Base-by-base conservation (phyloP, 83 land plant genomes). In the Thuja plicata region DNA sequence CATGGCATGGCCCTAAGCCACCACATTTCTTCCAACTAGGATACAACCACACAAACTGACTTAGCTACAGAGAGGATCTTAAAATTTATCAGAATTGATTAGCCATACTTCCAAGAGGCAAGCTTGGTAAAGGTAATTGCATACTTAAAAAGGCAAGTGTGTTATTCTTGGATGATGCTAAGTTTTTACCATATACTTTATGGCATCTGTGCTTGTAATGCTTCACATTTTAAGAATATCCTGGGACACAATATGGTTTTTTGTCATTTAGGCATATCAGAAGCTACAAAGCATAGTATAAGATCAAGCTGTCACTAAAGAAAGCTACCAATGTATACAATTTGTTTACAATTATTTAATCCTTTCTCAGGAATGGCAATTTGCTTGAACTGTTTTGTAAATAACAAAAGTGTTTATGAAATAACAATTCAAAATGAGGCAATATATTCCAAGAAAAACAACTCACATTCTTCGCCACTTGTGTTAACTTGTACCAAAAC, bases 391-490 rank as follows among this genome's bases (percentile, higher is more conserved):
- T 52, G 32, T 50, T 55, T 24, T 85, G 57, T 50, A 32, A 35
- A 85, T 85, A 2, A 27, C 87, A 52, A 85, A n/a, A 55, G 27
- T 52, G 52, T 66, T n/a, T 50, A 19, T 30, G 88, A 89, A 76
- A 54, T 41, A 84, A 82, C 9, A 40, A 24, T 83, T 30, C 30
- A 86, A 76, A 76, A 91, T 70, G 10, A 40, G 17, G 88, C 11
- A 3, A 89, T 55, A n/a, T 19, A 10, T 87, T 37, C 32, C 34
- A 55, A 43, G 27, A 8, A 40, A 71, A 3, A 35, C 38, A 48
- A 92, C 99, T 93, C 89, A 98, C 99, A 98, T 87, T 92, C 93
- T 90, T 98, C 99, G 66, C 99, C 99, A 90, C 99, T 98, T 79
- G 99, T 98, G 84, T 98, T 98, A 19, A 98, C 99, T 92, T 98